Base-by-base conservation (phyloP, 148 eudicot genomes). In the Polygonum aviculare region DNA sequence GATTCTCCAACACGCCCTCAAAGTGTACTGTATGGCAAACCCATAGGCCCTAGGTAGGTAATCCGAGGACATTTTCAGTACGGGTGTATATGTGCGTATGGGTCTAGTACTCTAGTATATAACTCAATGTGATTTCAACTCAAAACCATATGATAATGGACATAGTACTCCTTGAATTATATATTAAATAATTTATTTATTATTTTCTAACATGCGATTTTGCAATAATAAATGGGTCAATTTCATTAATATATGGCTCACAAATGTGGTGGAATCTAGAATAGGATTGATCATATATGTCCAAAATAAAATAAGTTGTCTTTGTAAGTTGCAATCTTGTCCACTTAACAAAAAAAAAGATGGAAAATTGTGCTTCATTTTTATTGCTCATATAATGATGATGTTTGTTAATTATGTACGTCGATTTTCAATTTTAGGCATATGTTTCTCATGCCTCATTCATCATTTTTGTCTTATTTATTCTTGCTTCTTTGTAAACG, bases 211-310 rank as follows among this genome's bases (percentile, higher is more conserved):
- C 31, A 26, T 26, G 31, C 1, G 31, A 26, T 26, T 26, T 26
- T 26, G 0, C 31, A 26, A 26, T 26, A 26, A 26, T 26, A 60
- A 1, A 26, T 5, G 69, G 9, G 63, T 57, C 63, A 16, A 62
- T 62, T 62, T 62, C 69, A 31, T 26, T 62, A 26, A 3, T 11
- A 62, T 62, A 22, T 62, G 39, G 69, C 38, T 62, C 69, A 26
- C 7, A 62, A 31, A 62, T 62, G 60, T 62, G 38, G 69, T 26
- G 69, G 69, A 62, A 62, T 62, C 69, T 62, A 62, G 38, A 14
- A 62, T 62, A 26, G 36, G 69, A 62, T 62, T 62, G 69, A 62
- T 62, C 38, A 62, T 62, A 62, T 31, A 33, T 26, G 69, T 62
- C 69, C 39, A 62, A 62, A 62, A 35, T 11, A 15, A 1, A 18